A percentile compares a stretch with the other conserved stretches of the same genome.
These are phyloP conservation scores for Aspergillus sp. DNA, from an alignment of 2,329 filamentous ascomycete species.

Conservation along the genomic window DNA sequence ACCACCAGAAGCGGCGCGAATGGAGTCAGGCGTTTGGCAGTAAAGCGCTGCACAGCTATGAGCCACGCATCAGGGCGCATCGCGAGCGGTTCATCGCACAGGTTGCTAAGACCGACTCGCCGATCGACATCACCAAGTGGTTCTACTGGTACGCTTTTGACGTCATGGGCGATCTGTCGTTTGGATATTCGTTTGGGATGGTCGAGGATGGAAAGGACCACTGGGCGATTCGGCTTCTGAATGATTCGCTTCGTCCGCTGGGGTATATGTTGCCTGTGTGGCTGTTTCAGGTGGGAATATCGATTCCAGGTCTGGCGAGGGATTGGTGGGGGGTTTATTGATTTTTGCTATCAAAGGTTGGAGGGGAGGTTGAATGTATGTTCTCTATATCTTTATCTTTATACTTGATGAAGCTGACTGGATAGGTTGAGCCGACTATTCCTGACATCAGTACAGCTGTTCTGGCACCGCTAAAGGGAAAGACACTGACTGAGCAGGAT, in stretches of 20 bases:
- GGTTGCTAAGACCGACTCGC: slow-evolving; percentile 20
- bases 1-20: slow-evolving; percentile 35
- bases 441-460: neutral
- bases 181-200: slow-evolving; percentile 4
- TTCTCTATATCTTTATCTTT: neutral
- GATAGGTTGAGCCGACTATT: neutral
- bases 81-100: slow-evolving; percentile 29
- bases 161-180: slow-evolving; percentile 12
- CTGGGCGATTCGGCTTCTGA: slow-evolving; percentile 1
- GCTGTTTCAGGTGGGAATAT: neutral
- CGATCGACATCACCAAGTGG: slow-evolving; percentile 35
- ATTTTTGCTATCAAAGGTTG: neutral
- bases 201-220: neutral
- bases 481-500: neutral
- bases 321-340: neutral
- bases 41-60: slow-evolving; percentile 38
- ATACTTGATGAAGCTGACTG: neutral
- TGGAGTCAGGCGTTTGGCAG: slow-evolving; percentile 41
- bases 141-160: slow-evolving; percentile 28
- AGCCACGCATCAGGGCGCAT: slow-evolving; percentile 31
- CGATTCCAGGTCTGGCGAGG: neutral
- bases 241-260: neutral
- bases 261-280: neutral
- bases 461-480: neutral
- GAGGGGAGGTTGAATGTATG: neutral